These are phyloP conservation scores for Tulasnella sp. DNA, from an alignment of 768 basidiomycete species.

Conservation along the genomic window DNA sequence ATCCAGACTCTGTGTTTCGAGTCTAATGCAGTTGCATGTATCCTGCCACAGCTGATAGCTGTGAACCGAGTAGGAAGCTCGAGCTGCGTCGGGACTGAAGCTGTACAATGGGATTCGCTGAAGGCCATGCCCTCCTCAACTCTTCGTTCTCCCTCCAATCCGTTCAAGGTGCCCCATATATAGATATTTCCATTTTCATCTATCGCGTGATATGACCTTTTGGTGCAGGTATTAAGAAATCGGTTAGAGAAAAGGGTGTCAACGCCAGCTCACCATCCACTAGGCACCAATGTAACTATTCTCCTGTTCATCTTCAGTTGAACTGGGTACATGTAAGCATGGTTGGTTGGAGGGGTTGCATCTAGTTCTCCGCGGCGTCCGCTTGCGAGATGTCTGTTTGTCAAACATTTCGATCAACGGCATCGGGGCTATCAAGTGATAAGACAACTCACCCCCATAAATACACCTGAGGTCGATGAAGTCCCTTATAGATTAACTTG, in stretches of 20 bases:
- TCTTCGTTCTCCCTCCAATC: constrained; percentile 33
- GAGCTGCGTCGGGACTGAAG: constrained; percentile 43
- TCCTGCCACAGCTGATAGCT: constrained; percentile 53
- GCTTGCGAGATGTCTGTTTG: too few relatives aligned
- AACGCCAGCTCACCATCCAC: constrained; percentile 53
- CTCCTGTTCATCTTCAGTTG: constrained; percentile 47
- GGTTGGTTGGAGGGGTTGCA: too few relatives aligned
- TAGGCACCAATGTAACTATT: constrained; percentile 61
- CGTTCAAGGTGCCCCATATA: constrained; percentile 74
- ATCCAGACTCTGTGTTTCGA: constrained; percentile 51
- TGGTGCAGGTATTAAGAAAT: neutral
- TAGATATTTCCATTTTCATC: constrained; percentile 59
- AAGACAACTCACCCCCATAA: constrained; percentile 48
- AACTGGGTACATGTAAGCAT: constrained; percentile 51
- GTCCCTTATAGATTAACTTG: constrained; percentile 63
- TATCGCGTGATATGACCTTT: constrained; percentile 80
- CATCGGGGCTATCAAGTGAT: constrained; percentile 36
- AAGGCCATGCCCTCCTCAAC: constrained; percentile 42
- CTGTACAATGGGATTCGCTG: constrained; percentile 38
- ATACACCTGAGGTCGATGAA: constrained; percentile 34
- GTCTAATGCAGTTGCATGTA: constrained; percentile 58
- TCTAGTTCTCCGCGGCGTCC: too few relatives aligned
- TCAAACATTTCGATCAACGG: neutral
- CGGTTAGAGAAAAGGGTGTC: neutral
- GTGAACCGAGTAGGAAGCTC: constrained; percentile 34